Evolutionary conservation across 352 stramenopile species (phyloP).

Genomic region (Globisporangium camurandrum): DNA sequence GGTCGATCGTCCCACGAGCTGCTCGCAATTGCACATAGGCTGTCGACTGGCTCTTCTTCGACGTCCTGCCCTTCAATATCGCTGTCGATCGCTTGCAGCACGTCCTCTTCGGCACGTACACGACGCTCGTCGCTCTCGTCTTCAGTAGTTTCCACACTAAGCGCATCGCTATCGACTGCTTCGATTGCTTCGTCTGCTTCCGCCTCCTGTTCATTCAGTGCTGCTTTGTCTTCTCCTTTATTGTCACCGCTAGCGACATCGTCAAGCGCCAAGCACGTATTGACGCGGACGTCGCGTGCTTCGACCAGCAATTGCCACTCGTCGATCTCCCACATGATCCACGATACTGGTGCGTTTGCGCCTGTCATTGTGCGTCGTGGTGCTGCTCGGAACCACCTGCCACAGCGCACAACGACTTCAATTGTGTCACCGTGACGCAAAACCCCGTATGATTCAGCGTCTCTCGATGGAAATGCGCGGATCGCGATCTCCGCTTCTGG

Average conservation of each 20-base stretch:
- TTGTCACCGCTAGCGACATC: neutral
- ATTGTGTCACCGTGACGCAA: slow-evolving; percentile 48
- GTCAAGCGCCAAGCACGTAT: slow-evolving; percentile 9
- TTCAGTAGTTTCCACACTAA: neutral
- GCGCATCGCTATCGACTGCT: neutral
- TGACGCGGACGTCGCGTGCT: slow-evolving; percentile 16
- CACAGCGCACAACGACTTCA: slow-evolving; percentile 35
- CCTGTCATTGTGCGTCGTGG: slow-evolving; percentile 1
- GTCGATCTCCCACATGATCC: slow-evolving; percentile 69
- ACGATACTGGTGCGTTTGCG: slow-evolving; percentile 18
- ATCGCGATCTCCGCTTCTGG: slow-evolving; percentile 61
- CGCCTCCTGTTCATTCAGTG: neutral
- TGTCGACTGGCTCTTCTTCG: no score
- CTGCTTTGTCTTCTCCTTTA: neutral
- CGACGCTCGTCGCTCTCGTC: neutral
- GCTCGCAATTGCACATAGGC: neutral
- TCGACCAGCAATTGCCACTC: slow-evolving; percentile 41
- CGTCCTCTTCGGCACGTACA: neutral
- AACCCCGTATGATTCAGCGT: slow-evolving; percentile 44
- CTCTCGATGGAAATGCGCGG: slow-evolving; percentile 47
- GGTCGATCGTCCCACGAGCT: slow-evolving; percentile 8
- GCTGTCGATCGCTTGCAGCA: neutral
- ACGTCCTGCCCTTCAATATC: no score
- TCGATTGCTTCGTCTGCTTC: neutral
- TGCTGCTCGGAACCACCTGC: slow-evolving; percentile 49